Evolutionary conservation across 768 basidiomycete genomes (phyloP).

Genomic region (Mrakia gelida): DNA sequence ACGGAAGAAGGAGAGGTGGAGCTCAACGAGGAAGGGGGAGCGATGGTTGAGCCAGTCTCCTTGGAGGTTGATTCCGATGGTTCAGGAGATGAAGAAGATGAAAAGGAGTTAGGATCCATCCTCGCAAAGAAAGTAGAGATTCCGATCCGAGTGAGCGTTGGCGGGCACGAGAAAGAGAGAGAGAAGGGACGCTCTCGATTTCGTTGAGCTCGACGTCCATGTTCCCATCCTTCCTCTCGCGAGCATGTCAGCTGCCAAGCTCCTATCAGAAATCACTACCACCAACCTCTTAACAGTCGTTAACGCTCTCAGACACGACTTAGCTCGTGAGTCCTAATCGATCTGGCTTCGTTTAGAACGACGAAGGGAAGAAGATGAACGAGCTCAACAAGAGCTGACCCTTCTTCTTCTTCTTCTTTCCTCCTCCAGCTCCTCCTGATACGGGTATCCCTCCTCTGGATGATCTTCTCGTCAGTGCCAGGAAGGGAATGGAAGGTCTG

Average conservation of each 20-base stretch:
- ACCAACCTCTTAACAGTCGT: background rate
- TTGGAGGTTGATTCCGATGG: background rate
- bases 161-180: no score
- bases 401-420: background rate
- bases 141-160: no score
- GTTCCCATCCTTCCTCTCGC: background rate
- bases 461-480: background rate
- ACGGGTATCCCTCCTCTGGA: constrained; percentile 11
- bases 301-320: constrained; percentile 3
- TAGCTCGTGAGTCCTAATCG: constrained; percentile 15
- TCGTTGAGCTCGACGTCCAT: constrained; percentile 5
- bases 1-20: no score
- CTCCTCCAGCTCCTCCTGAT: background rate
- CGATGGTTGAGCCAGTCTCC: no score
- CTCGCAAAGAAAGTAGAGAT: no score
- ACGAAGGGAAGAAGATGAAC: background rate
- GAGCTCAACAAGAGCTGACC: background rate
- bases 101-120: background rate
- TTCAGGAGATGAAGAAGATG: no score
- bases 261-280: constrained; percentile 4
- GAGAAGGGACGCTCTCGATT: no score
- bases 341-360: background rate
- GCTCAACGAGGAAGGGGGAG: no score
- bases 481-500: constrained; percentile 15
- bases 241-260: constrained; percentile 8